Evolutionary conservation across 306 rosid genomes (phyloP), one percentile per base, ranked within the genome.

Genomic region (Erythrophleum fordii): DNA sequence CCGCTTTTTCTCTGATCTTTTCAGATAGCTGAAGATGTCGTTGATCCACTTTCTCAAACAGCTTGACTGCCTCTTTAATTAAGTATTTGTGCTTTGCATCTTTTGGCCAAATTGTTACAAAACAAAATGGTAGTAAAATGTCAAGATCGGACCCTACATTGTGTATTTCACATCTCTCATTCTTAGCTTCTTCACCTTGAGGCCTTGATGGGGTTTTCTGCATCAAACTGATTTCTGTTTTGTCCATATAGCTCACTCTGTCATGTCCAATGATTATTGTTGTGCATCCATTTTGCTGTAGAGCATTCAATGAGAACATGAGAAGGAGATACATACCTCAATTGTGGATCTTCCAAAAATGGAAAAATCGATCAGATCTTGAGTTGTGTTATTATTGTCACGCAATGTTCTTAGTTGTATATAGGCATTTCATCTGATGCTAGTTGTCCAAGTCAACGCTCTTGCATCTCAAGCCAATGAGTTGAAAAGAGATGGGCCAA

Each of bases 1-100:
- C 75, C 67, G 7, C 66, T 51, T 77, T 77, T 37, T 77, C 67
- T 67, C 16, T 77, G 44, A 65, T 66, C 4, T 44, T 67, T 23
- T 51, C 28, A 34, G 75, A 67, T 20, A 52, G 56, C 17, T 35
- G 42, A 39, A 66, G 11, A 16, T 12, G 31, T 13, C 52, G 28
- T 25, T 49, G 28, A 18, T 37, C 51, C 25, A 5, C 52, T 65
- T 18, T 8, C 20, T 67, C 37, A 67, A 65, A 49, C 20, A 77
- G 18, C 26, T 28, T 37, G 10, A 65, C 5, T 23, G 74, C 66
- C 18, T 67, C 29, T 16, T 14, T 22, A 11, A 65, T 16, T 14
- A 11, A 7, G 37, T 22, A 2, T 1, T 8, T 26, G 51, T 12
- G 6, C 8, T 25, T 44, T 8, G 7, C 14, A 25, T 44, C 26